Percentiles rank a stretch among this genome's conserved stretches.
Conservation (phyloP, 495 filamentous ascomycete species). For the Annulohypoxylon moriforme region DNA sequence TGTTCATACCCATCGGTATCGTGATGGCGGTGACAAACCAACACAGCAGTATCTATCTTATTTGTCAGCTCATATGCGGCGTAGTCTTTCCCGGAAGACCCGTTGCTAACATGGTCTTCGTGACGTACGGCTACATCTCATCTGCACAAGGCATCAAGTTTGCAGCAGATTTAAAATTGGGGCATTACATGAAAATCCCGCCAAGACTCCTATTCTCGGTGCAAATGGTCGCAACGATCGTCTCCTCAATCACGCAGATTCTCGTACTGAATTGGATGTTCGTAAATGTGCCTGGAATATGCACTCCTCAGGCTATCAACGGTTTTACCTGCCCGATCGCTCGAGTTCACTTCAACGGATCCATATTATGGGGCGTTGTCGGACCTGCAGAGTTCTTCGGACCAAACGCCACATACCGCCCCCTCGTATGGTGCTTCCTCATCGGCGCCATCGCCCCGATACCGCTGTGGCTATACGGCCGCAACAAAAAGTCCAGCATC, state of each 20-base stretch:
- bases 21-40: slow-evolving; percentile 90
- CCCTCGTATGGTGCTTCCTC: slow-evolving; percentile 80
- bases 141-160: slow-evolving; percentile 89
- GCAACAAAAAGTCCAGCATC: slow-evolving; percentile 58
- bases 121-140: slow-evolving; percentile 85
- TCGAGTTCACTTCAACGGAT: slow-evolving; percentile 89
- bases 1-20: slow-evolving; percentile 84
- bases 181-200: slow-evolving; percentile 94
- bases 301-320: slow-evolving; percentile 80
- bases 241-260: slow-evolving; percentile 84
- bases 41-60: slow-evolving; percentile 81
- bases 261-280: slow-evolving; percentile 93
- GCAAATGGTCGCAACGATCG: slow-evolving; percentile 82
- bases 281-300: slow-evolving; percentile 76
- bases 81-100: slow-evolving; percentile 81
- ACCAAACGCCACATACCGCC: slow-evolving; percentile 72
- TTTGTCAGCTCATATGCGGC: slow-evolving; percentile 85
- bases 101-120: slow-evolving; percentile 90
- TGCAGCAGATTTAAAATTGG: slow-evolving; percentile 85
- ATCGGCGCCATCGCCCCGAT: slow-evolving; percentile 77
- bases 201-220: slow-evolving; percentile 81
- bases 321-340: slow-evolving; percentile 90
- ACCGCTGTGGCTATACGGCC: slow-evolving; percentile 71
- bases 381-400: slow-evolving; percentile 84
- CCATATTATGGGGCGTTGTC: slow-evolving; percentile 89